phyloP scores from a whole-genome alignment of 345 rosid species.

The Aquilaria malaccensis region DNA sequence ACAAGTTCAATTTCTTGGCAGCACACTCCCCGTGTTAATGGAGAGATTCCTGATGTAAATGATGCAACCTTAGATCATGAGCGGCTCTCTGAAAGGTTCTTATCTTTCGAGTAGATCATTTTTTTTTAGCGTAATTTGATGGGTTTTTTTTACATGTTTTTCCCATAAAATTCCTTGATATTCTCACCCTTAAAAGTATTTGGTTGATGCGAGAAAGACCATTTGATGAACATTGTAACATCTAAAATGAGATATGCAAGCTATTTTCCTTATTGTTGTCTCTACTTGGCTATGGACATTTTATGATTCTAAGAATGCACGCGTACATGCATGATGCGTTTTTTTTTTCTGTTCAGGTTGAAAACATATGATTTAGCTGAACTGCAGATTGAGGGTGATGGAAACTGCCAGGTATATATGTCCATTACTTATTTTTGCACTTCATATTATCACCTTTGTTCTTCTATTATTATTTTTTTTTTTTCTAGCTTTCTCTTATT shows the following conservation, averaged over 20 bases:
- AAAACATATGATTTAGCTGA: slow-evolving; percentile 77
- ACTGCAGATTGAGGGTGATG: slow-evolving; percentile 89
- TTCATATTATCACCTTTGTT: slow-evolving; percentile 2
- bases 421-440: background rate
- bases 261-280: no score
- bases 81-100: slow-evolving; percentile 83
- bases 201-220: no score
- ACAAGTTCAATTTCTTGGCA: slow-evolving; percentile 34
- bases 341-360: slow-evolving; percentile 43
- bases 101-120: background rate
- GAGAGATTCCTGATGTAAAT: slow-evolving; percentile 66
- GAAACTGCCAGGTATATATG: slow-evolving; percentile 79
- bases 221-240: background rate
- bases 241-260: background rate
- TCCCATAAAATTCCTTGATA: no score
- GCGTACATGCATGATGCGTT: slow-evolving; percentile 1
- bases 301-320: no score
- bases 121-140: no score
- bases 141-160: no score
- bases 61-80: slow-evolving; percentile 90
- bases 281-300: no score
- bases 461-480: background rate
- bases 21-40: slow-evolving; percentile 89
- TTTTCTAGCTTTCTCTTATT: background rate
- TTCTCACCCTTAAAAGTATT: no score